A percentile compares a stretch with the other conserved stretches of the same genome.
Evolutionary conservation across 352 stramenopile genomes (phyloP).

Genomic region (Thraustochytrium sp.): DNA sequence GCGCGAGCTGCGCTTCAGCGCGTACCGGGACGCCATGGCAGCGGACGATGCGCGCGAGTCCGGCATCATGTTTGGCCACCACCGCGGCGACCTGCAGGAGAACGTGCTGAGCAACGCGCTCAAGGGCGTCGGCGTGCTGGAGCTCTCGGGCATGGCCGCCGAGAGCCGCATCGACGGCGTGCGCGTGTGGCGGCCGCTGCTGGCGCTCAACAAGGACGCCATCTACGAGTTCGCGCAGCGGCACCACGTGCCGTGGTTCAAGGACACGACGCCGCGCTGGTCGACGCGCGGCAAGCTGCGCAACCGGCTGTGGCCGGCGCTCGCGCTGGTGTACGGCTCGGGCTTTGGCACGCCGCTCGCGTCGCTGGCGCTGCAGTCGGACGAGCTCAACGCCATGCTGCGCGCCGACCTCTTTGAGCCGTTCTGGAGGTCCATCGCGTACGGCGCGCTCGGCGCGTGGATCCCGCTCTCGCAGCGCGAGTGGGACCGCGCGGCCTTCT

Average conservation of each 20-base stretch:
- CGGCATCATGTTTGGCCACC: slow-evolving; percentile 92
- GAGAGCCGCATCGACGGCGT: slow-evolving; percentile 60
- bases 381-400: slow-evolving; percentile 58
- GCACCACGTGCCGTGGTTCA: slow-evolving; percentile 93
- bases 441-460: slow-evolving; percentile 58
- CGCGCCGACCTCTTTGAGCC: background rate
- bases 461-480: slow-evolving; percentile 60
- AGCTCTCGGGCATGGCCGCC: slow-evolving; percentile 86
- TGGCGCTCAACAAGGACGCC: slow-evolving; percentile 83
- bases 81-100: slow-evolving; percentile 92
- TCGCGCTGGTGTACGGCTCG: slow-evolving; percentile 90
- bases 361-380: slow-evolving; percentile 67
- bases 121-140: slow-evolving; percentile 82
- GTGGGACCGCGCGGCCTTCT: slow-evolving; percentile 63
- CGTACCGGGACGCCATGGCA: slow-evolving; percentile 69
- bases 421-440: slow-evolving; percentile 50
- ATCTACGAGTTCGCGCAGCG: slow-evolving; percentile 90
- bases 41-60: background rate
- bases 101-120: slow-evolving; percentile 97
- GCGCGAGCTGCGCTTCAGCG: slow-evolving; percentile 83
- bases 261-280: slow-evolving; percentile 93
- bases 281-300: slow-evolving; percentile 91
- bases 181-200: slow-evolving; percentile 80
- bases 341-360: slow-evolving; percentile 71
- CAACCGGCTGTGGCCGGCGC: slow-evolving; percentile 82